Base-by-base conservation (phyloP, 2,329 filamentous ascomycete genomes). In the Fusarium torulosum region DNA sequence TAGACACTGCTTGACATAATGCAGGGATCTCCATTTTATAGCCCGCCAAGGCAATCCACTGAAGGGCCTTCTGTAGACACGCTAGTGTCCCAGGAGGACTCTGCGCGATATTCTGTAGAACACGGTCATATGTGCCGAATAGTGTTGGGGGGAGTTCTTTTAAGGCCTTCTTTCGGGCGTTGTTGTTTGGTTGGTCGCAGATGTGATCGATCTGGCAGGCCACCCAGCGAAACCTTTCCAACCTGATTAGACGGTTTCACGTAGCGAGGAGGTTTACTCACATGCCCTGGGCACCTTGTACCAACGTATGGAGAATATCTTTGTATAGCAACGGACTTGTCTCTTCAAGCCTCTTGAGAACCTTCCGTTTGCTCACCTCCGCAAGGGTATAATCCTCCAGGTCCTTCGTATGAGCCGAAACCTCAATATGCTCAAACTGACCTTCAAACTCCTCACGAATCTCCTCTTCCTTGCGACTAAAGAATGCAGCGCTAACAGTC, bases 171-270 rank as follows among this genome's bases (percentile, higher is more conserved):
- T 35, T 50, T 11, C 58, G 49, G 11, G 47, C 53, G 4, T 23
- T 46, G 13, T 65, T 57, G 3, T 29, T 61, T 9, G 53, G 47
- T 1, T 49, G 31, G 7, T 54, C 44, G 6, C 47, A 50, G 4
- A 63, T 43, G n/a, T 63, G 55, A 10, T 63, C 55, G 6, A 63
- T 59, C 7, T 63, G 60, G 33, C 60, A 63, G 27, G 51, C 46
- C 2, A 63, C 61, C 61, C 61, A 64, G 1, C 57, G 61, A 25
- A 64, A 64, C 61, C 61, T 61, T 5, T 19, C 10, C 8, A 10
- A 9, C 25, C 25, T 10, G 2, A 9, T 25, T 25, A 25, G 25
- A 25, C 25, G 4, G 25, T 25, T 25, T 25, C 25, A 25, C 25
- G 10, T 25, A 25, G 25, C 25, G 25, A 25, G 10, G 25, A 9